phyloP scores from a whole-genome alignment of 768 basidiomycete genomes.

The Boletus subparvulus region DNA sequence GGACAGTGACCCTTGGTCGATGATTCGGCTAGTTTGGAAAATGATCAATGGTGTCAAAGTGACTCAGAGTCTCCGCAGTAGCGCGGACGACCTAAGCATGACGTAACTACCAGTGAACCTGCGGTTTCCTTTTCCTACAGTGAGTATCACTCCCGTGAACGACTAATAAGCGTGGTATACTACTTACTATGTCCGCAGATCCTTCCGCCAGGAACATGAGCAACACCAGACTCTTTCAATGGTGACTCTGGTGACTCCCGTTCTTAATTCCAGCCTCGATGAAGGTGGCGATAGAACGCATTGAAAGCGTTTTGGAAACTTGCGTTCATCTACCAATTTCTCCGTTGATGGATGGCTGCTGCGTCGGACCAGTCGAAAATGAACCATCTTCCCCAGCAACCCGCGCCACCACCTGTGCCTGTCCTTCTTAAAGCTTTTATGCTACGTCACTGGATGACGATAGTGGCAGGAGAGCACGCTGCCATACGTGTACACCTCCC shows the following conservation, averaged over 20 bases:
- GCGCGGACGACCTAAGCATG: neutral
- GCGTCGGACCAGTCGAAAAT: neutral
- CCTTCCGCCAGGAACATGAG: neutral
- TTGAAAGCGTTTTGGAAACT: neutral
- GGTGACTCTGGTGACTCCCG: neutral
- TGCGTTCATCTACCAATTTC: neutral
- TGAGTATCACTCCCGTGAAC: neutral
- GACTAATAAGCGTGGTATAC: neutral
- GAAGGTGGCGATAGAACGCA: neutral
- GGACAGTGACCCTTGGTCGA: neutral
- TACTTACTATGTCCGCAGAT: neutral
- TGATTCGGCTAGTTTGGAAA: neutral
- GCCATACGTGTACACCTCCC: neutral
- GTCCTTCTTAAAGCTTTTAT: neutral
- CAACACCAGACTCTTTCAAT: neutral
- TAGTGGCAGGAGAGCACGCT: neutral
- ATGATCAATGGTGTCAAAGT: no score
- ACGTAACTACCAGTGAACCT: neutral
- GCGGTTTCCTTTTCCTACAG: neutral
- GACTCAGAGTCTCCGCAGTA: neutral
- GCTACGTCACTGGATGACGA: neutral
- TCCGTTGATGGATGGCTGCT: neutral
- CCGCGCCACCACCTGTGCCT: neutral
- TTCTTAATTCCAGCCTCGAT: neutral
- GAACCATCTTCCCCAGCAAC: neutral